Evolutionary conservation across 2,329 filamentous ascomycete genomes (phyloP), one percentile per base, ranked within the genome.

Genomic region (Ophiostoma populinum): DNA sequence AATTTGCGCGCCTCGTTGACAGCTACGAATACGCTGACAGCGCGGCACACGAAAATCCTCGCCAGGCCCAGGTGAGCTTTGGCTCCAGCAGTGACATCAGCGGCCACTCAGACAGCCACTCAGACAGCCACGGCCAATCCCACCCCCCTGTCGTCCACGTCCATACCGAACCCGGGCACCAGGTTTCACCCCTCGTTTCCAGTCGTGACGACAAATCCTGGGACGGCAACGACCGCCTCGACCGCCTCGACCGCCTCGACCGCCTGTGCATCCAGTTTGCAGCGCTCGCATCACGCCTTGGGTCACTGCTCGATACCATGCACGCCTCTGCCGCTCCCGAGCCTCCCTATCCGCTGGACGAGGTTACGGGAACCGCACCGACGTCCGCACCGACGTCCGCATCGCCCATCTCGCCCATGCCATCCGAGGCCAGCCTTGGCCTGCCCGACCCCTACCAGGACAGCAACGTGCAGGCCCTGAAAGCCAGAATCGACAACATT

Each of bases 401-500:
- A 29, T 39, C 34, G 6, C 19, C 37, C 27, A 38, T 40, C 18
- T 35, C 41, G 5, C 38, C 38, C 15, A 31, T 35, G 26, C 34
- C 57, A 24, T 50, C 53, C n/a, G 54, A 55, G n/a, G n/a, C n/a
- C n/a, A n/a, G n/a, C n/a, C n/a, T n/a, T n/a, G n/a, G n/a, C n/a
- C n/a, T n/a, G n/a, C n/a, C n/a, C n/a, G n/a, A n/a, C n/a, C n/a
- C n/a, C n/a, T n/a, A n/a, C n/a, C n/a, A n/a, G 30, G 55, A 50
- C 28, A 49, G 55, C 13, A 53, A 59, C 17, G 51, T 72, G 22
- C 64, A 74, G 38, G 48, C 49, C 7, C 71, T 75, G 46, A 66
- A 71, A 49, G 63, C 70, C 47, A 70, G 73, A 45, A 64, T 75
- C 21, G 70, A 76, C 44, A 51, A 52, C 20, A 64, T 75, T 42